Percentiles rank a stretch among this genome's conserved stretches.
Conservation (phyloP, 2,329 filamentous ascomycete species). For the Fonsecaea nubica region DNA sequence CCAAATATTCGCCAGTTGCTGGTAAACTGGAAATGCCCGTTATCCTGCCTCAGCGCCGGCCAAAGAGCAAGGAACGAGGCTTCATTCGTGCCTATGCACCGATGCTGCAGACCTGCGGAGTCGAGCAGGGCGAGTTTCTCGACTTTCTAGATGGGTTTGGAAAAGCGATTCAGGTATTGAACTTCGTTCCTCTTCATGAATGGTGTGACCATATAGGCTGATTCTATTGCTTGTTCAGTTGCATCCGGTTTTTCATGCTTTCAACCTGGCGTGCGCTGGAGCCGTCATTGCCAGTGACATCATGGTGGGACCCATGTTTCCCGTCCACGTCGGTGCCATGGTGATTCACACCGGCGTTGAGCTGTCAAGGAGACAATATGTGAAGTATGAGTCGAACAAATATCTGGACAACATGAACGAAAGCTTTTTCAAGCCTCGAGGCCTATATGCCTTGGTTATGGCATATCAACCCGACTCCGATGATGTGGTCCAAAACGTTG, state of each 20-base stretch:
- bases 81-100: constrained; percentile 62
- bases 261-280: constrained; percentile 26
- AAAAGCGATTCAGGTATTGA: constrained; percentile 20
- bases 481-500: constrained; percentile 28
- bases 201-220: neutral
- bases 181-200: neutral
- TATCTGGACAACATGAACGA: constrained; percentile 64
- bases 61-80: constrained; percentile 55
- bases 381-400: constrained; percentile 52
- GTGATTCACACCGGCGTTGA: constrained; percentile 12
- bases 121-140: constrained; percentile 47
- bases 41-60: constrained; percentile 60
- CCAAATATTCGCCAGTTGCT: constrained; percentile 35
- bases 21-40: constrained; percentile 46
- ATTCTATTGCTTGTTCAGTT: constrained; percentile 1
- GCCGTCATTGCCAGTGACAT: constrained; percentile 15
- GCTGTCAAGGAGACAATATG: constrained; percentile 8
- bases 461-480: constrained; percentile 55
- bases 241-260: constrained; percentile 24
- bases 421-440: constrained; percentile 62
- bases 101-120: constrained; percentile 43
- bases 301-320: constrained; percentile 11
- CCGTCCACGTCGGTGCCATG: constrained; percentile 15
- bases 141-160: constrained; percentile 57
- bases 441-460: constrained; percentile 62